Percentiles rank a stretch among this genome's conserved stretches.
These are phyloP conservation scores for Ophiostoma sp. DNA, from an alignment of 2,329 filamentous ascomycete genomes.

Conservation along the genomic window DNA sequence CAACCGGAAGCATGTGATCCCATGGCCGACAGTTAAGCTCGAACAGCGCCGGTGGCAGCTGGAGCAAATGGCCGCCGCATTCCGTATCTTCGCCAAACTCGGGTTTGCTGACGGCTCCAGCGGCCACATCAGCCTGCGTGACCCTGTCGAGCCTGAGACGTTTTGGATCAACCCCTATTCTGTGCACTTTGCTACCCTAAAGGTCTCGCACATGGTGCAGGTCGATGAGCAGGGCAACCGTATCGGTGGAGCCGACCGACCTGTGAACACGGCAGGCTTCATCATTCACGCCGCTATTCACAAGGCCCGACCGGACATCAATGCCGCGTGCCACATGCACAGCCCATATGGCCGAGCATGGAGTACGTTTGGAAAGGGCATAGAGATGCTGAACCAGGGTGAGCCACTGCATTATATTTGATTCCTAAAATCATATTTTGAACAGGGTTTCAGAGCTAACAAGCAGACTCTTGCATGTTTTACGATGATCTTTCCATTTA, in stretches of 20 bases:
- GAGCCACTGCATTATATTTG: constrained; percentile 29
- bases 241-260: constrained; percentile 44
- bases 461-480: constrained; percentile 40
- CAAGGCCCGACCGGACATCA: constrained; percentile 51
- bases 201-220: constrained; percentile 53
- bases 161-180: constrained; percentile 61
- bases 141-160: constrained; percentile 49
- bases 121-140: constrained; percentile 57
- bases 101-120: constrained; percentile 57
- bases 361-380: constrained; percentile 47
- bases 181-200: constrained; percentile 53
- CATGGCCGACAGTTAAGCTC: background rate
- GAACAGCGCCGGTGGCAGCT: constrained; percentile 10
- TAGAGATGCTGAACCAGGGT: constrained; percentile 58
- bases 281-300: constrained; percentile 56
- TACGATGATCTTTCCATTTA: constrained; percentile 55
- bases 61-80: constrained; percentile 52
- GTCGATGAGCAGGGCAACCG: constrained; percentile 51
- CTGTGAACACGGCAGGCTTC: constrained; percentile 55
- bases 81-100: constrained; percentile 56
- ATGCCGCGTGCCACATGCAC: constrained; percentile 56
- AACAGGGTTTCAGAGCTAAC: background rate
- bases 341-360: constrained; percentile 52
- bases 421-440: background rate
- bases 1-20: background rate